These are phyloP conservation scores for Melastoma malabathricum DNA, from an alignment of 345 rosid genomes.

Conservation along the genomic window DNA sequence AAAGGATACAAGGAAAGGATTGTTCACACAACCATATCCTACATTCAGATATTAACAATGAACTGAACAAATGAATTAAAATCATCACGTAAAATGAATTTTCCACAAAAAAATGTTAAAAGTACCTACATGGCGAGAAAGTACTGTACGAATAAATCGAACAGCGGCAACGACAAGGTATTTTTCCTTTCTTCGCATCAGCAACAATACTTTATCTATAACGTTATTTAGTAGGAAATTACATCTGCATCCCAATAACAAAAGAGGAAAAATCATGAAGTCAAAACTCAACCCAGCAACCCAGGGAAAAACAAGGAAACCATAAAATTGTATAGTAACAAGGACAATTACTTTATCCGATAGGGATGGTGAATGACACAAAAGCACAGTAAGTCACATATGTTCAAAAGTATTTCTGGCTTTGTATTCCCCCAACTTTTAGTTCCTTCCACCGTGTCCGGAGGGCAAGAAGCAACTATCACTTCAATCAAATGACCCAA, in stretches of 20 bases:
- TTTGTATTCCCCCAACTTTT: conserved; percentile 32
- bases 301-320: neutral
- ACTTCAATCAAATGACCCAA: conserved; percentile 77
- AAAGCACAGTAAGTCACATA: conserved; percentile 91
- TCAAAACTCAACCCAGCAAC: no score
- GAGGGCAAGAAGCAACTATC: conserved; percentile 64
- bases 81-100: neutral
- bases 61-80: neutral
- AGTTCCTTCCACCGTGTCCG: conserved; percentile 23
- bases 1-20: no score
- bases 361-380: conserved; percentile 89
- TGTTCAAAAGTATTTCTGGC: conserved; percentile 82
- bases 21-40: no score
- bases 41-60: neutral
- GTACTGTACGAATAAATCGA: conserved; percentile 86
- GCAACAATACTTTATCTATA: conserved; percentile 70
- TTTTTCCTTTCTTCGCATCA: conserved; percentile 77
- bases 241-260: conserved; percentile 44
- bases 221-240: conserved; percentile 74
- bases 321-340: conserved; percentile 4
- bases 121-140: conserved; percentile 63
- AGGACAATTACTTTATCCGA: conserved; percentile 62
- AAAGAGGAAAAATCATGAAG: conserved; percentile 6
- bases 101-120: neutral
- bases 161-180: conserved; percentile 88